phyloP scores from a whole-genome alignment of 2,329 filamentous ascomycete genomes.

The Akanthomyces lecanii region DNA sequence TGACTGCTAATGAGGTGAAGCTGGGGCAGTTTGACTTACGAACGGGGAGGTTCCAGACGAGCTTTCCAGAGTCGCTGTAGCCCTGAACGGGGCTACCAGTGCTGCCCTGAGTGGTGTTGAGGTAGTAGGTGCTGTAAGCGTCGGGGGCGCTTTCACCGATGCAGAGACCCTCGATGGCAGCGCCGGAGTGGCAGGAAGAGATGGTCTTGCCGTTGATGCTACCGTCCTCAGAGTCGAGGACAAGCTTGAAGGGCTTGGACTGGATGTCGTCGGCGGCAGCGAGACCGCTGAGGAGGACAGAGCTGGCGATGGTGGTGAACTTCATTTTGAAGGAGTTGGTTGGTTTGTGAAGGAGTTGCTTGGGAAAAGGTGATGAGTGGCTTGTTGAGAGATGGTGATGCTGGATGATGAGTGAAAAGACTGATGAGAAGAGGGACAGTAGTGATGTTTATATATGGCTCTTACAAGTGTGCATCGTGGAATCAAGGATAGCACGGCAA shows the following conservation, averaged over 20 bases:
- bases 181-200: slow-evolving; percentile 13
- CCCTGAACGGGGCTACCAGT: not conserved
- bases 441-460: not conserved
- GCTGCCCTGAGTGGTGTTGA: slow-evolving; percentile 14
- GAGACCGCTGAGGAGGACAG: slow-evolving; percentile 9
- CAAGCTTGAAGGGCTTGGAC: slow-evolving; percentile 17
- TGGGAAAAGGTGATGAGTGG: not conserved
- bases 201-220: slow-evolving; percentile 1
- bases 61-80: slow-evolving; percentile 6
- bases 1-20: too few relatives aligned
- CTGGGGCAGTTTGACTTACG: not conserved
- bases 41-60: slow-evolving; percentile 14
- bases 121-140: not conserved
- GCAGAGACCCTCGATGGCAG: slow-evolving; percentile 15
- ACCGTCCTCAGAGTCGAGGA: slow-evolving; percentile 5
- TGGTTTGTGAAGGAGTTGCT: not conserved
- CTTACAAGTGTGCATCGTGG: not conserved
- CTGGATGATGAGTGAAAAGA: not conserved
- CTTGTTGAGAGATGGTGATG: not conserved
- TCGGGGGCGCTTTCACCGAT: not conserved
- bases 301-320: slow-evolving; percentile 10
- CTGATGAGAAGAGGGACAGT: not conserved
- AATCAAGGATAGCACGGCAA: not conserved
- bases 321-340: slow-evolving; percentile 13
- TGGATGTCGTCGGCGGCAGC: slow-evolving; percentile 14